Conservation (phyloP, 495 filamentous ascomycete genomes). For the Rostrohypoxylon terebratum region DNA sequence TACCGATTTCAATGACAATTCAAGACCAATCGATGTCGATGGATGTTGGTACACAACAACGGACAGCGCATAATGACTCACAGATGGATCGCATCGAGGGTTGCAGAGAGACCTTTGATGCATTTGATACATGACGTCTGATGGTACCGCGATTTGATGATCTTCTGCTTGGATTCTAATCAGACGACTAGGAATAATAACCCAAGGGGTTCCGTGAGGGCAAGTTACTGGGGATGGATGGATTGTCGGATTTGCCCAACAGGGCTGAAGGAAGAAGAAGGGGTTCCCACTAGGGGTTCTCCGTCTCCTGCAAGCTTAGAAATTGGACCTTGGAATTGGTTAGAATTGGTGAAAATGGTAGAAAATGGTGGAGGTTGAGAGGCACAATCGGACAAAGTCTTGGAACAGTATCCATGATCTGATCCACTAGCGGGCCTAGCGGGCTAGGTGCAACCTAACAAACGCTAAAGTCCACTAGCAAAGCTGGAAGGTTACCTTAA, state of each 20-base stretch:
- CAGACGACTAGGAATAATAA: neutral
- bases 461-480: neutral
- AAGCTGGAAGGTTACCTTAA: neutral
- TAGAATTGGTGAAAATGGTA: neutral
- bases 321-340: no score
- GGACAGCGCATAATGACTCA: constrained; percentile 40
- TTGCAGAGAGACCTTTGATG: constrained; percentile 26
- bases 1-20: constrained; percentile 20
- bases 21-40: constrained; percentile 23
- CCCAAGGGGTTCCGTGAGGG: neutral
- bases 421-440: constrained; percentile 3
- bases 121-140: constrained; percentile 36
- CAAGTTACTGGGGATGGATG: neutral
- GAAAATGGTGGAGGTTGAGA: neutral
- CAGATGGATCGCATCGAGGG: constrained; percentile 30
- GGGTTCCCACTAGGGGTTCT: constrained; percentile 8
- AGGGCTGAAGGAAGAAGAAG: constrained; percentile 35
- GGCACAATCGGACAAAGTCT: constrained; percentile 9
- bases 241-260: constrained; percentile 14
- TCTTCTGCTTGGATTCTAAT: neutral
- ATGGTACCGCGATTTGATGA: constrained; percentile 15
- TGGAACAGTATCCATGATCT: constrained; percentile 11
- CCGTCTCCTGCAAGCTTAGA: neutral
- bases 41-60: constrained; percentile 8
- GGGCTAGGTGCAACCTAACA: neutral